These are phyloP conservation scores for Thymus mandschuricus DNA, from an alignment of 257 asterid species.

Conservation along the genomic window DNA sequence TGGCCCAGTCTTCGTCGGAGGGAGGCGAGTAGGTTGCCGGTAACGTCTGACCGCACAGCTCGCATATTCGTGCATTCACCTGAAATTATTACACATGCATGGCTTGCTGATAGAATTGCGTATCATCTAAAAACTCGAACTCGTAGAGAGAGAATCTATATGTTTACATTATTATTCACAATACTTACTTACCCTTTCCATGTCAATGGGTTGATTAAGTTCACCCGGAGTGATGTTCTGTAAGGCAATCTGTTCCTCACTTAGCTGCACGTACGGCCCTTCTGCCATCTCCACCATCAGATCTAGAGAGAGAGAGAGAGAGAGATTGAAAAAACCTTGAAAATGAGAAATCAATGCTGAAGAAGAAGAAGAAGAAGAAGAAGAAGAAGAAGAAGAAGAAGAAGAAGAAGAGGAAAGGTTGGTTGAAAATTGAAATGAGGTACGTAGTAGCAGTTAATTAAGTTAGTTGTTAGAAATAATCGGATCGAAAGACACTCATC, in stretches of 20 bases:
- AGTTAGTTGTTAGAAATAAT: conserved; percentile 28
- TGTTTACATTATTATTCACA: background rate
- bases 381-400: conserved; percentile 5
- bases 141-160: background rate
- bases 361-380: background rate
- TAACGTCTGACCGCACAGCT: conserved; percentile 74
- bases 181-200: conserved; percentile 46
- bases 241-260: conserved; percentile 53
- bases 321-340: background rate
- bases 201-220: conserved; percentile 74
- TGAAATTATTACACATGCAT: background rate
- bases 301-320: background rate
- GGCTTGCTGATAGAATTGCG: background rate
- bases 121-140: background rate
- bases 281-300: conserved; percentile 46
- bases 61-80: conserved; percentile 41
- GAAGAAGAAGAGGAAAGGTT: background rate
- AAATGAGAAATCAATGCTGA: conserved; percentile 16
- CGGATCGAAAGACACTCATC: conserved; percentile 16
- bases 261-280: conserved; percentile 64
- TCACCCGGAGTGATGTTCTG: conserved; percentile 78
- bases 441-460: conserved; percentile 24
- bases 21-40: conserved; percentile 74
- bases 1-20: conserved; percentile 77
- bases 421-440: conserved; percentile 12